Evolutionary conservation across 2,329 filamentous ascomycete species (phyloP), one percentile per base, ranked within the genome.

Genomic region (Amesomyces nigricolor): DNA sequence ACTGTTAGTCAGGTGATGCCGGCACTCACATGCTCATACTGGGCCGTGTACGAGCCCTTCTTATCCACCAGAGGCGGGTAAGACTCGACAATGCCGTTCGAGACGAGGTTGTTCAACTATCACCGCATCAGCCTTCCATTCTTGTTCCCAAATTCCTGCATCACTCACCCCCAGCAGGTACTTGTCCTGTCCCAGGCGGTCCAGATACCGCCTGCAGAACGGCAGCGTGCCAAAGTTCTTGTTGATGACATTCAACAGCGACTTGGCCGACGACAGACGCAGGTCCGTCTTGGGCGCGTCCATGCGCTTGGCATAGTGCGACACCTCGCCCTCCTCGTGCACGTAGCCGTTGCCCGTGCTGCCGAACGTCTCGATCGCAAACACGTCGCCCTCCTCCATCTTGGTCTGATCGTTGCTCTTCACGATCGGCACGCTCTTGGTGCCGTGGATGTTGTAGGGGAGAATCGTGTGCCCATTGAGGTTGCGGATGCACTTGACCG

Each of bases 381-480:
- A 97, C 16, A 91, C 86, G 68, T 97, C 91, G 42, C 91, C 91
- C 73, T 96, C 92, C 74, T 96, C 91, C 92, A 97, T 97, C 79
- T 95, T 96, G 51, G 90, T 95, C 70, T 86, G 84, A 67, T 95
- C 89, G 59, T 82, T 82, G 59, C 84, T 86, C 77, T 95, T 95
- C 61, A 96, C 90, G 66, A 96, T 96, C 0, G 91, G 92, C 50
- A 96, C 89, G 62, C 88, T 91, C 79, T 96, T 96, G 65, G 84
- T 88, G 56, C 91, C 91, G 73, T 96, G 91, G 65, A 96, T 96
- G 70, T 84, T 85, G 76, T 91, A 94, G 59, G 85, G 91, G 54
- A 89, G 79, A 67, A 96, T 96, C 63, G 88, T 92, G 75, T 96
- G 91, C 9, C 90, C 91, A 67, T 88, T 92, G 58, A 95, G 77